Base-by-base conservation (phyloP, 192 early-diverging fungal genomes). In the Podila epigama region DNA sequence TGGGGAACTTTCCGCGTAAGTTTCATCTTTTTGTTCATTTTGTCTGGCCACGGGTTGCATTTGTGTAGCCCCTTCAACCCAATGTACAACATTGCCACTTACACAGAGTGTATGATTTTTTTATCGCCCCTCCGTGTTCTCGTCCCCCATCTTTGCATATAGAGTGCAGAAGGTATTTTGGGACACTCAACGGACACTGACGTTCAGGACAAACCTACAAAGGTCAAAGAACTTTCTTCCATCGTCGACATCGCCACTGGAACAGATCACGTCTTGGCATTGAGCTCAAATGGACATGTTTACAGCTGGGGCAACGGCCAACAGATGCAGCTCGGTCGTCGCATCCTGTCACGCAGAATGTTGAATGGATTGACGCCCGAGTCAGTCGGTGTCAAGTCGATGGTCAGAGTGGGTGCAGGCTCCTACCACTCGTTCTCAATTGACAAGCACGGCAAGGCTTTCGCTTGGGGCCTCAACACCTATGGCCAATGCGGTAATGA, bases 261-360 rank as follows among this genome's bases (percentile, higher is more conserved):
- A 62, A 87, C 88, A 48, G 94, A 98, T 68, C 97, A 98, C 69
- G 88, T 92, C 31, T 79, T 95, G 12, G 93, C 93, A 7, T 64
- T 96, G 34, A 86, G 91, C 12, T 63, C 32, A 44, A 85, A 89
- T 58, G 94, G 94, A 40, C 84, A 87, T 60, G 89, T 97, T 27
- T 96, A 90, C 79, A 89, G 90, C 10, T 98, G 95, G 95, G 97
- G 96, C 20, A 89, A 90, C 70, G 92, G 91, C 12, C 92, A 96
- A 68, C 93, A 94, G 63, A 90, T 89, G 66, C 95, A 97, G 80
- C 84, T 97, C 20, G 97, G 97, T 48, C 91, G 93, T 44, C 82
- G 89, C 51, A 86, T 97, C 59, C 83, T 94, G 34, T 81, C 88
- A 51, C 89, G 96, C 79, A 87, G 83, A 42, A 90, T 87, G 55